Evolutionary conservation across 768 basidiomycete species (phyloP), one percentile per base, ranked within the genome.

Genomic region (Lentinula boryana): DNA sequence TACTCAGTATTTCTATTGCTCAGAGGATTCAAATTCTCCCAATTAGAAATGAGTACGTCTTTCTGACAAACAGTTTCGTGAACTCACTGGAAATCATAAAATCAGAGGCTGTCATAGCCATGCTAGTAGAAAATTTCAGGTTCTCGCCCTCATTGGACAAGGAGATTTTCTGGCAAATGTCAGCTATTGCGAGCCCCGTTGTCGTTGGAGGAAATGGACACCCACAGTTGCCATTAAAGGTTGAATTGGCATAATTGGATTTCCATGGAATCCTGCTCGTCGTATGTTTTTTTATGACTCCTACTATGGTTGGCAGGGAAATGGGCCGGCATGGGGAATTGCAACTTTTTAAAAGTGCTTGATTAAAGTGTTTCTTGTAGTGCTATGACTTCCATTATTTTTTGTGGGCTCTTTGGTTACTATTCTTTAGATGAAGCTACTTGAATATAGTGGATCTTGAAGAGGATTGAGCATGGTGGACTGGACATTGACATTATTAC

Each of bases 1-100:
- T 9, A 40, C 38, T 40, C 31, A 21, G 21, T 6, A 13, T 50
- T 13, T n/a, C 27, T 31, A 4, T 49, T n/a, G 15, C 40, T 40
- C 18, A 60, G 58, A 13, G 58, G 58, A 33, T 60, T 60, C 15
- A 60, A 60, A 31, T 60, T 60, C 12, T 60, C 58, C 15, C 58
- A 60, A 15, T 43, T 60, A 23, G 58, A 60, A 41, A 60, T 60
- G 58, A 60, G 58, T 60, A 23, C 15, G 58, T 60, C 43, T 9
- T 51, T 18, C 32, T 5, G 5, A 9, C n/a, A 2, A 60, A 40
- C 15, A 36, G 4, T 9, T 52, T 15, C 4, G 9, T 8, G n/a
- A 9, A 21, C 2, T 50, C 6, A 43, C 23, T 51, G 23, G 13
- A 10, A 16, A 16, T 8, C 23, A 27, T 13, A 13, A 13, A 4